These are phyloP conservation scores for Ceratobasidium sp. DNA, from an alignment of 1,284 basidiomycete species.

Conservation along the genomic window DNA sequence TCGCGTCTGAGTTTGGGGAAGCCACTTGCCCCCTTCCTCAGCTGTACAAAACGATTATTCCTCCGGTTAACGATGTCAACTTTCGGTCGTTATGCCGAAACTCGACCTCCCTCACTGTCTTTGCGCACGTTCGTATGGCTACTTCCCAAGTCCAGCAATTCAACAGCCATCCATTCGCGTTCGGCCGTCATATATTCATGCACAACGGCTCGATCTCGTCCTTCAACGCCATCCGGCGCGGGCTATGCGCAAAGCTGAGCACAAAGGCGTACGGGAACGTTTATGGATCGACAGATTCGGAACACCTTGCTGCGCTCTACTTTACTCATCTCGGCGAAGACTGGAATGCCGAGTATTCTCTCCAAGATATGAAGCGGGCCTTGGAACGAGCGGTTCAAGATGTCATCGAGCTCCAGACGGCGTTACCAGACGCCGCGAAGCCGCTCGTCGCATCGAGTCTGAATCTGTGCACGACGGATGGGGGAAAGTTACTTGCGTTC, in stretches of 20 bases:
- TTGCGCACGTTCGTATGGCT: constrained; percentile 60
- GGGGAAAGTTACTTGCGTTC: constrained; percentile 55
- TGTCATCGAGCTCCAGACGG: constrained; percentile 53
- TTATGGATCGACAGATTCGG: constrained; percentile 60
- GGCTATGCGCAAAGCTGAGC: constrained; percentile 52
- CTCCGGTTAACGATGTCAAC: constrained; percentile 57
- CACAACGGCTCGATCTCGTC: constrained; percentile 59
- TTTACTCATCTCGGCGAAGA: constrained; percentile 57
- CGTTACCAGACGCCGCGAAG: constrained; percentile 48
- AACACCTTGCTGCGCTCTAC: constrained; percentile 59
- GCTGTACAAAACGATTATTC: constrained; percentile 57
- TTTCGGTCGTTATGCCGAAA: constrained; percentile 57
- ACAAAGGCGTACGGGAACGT: constrained; percentile 54
- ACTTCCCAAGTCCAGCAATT: constrained; percentile 51
- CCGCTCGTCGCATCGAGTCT: constrained; percentile 49
- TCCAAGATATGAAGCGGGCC: constrained; percentile 55
- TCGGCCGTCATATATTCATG: constrained; percentile 59
- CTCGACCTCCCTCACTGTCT: constrained; percentile 55
- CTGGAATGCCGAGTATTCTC: constrained; percentile 55
- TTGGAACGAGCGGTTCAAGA: constrained; percentile 55
- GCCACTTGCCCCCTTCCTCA: constrained; percentile 55
- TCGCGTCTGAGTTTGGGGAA: constrained; percentile 54
- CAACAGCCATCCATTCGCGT: constrained; percentile 60
- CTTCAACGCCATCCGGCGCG: constrained; percentile 53
- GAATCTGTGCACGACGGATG: constrained; percentile 58